Conservation (phyloP, 1,139 yeast genomes). For the Kodamaea arcana region DNA sequence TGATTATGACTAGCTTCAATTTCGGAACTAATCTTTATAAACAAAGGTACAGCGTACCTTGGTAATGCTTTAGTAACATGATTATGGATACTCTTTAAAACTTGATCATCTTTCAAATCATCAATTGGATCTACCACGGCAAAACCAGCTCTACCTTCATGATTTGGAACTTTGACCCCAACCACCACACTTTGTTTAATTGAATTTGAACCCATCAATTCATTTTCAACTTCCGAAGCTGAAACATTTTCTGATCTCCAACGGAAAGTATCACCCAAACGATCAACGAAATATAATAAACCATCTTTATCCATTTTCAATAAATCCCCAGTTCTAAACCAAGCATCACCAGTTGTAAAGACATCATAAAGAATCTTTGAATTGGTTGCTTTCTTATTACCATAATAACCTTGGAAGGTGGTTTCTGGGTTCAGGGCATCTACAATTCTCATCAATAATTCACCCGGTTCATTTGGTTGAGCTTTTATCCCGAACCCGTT, state of each 20-base stretch:
- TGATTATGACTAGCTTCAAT: constrained; percentile 78
- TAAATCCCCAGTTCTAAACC: constrained; percentile 87
- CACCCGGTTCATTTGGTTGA: constrained; percentile 69
- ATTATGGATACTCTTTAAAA: constrained; percentile 27
- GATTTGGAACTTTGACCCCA: constrained; percentile 81
- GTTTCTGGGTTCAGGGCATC: constrained; percentile 59
- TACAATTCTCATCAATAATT: constrained; percentile 70
- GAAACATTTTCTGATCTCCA: constrained; percentile 98
- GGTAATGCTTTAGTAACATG: constrained; percentile 56
- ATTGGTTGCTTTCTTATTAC: constrained; percentile 73
- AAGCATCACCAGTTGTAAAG: constrained; percentile 83
- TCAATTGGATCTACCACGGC: constrained; percentile 65
- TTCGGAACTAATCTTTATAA: constrained; percentile 60
- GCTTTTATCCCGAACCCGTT: constrained; percentile 55
- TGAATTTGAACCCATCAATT: constrained; percentile 49
- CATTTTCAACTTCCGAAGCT: constrained; percentile 89
- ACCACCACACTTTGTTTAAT: constrained; percentile 78
- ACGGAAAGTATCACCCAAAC: constrained; percentile 93
- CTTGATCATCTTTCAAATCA: constrained; percentile 22
- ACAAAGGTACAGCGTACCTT: constrained; percentile 84
- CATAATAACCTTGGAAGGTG: constrained; percentile 89
- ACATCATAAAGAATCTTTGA: constrained; percentile 72
- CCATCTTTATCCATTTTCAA: constrained; percentile 67
- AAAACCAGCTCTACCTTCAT: constrained; percentile 93
- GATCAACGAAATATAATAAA: constrained; percentile 78